Evolutionary conservation across 2,329 filamentous ascomycete species (phyloP), one percentile per base, ranked within the genome.

Genomic region (Calonectria pauciramosa): DNA sequence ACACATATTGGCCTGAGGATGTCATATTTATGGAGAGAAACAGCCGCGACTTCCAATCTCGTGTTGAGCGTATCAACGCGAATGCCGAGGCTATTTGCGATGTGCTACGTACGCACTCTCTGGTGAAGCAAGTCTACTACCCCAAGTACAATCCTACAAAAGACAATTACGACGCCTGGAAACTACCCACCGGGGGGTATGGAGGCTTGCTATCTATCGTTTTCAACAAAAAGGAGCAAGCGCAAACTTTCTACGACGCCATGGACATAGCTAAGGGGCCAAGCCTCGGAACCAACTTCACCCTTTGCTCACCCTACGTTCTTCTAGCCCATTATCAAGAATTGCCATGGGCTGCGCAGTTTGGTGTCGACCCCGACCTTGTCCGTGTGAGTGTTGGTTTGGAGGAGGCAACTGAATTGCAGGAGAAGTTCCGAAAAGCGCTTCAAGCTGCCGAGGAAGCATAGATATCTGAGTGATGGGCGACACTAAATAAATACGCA

Each of bases 261-360:
- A 87, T 99, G 20, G 92, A 97, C 76, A 97, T 96, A 1, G 93
- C 95, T 49, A 99, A 99, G 85, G 97, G 97, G 0, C 97, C 97
- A 0, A 98, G 96, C 85, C 88, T 99, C 65, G 97, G 97, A 2
- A 99, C 97, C 0, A 99, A 99, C 85, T 99, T 99, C 83, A 99
- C 97, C 0, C 88, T 99, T 47, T 94, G 94, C 72, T 98, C 94
- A 64, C 97, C 97, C 0, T 99, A 98, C 84, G 95, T 97, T 28
- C 88, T 99, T 41, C 86, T 99, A 38, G 97, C 97, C 6, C 97
- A 99, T 85, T 99, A 97, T 81, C 89, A 91, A 59, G 97, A 99
- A 87, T 85, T 99, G 52, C 93, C 96, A n/a, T 99, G 97, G 97
- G 95, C 94, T 54, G 92, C 90, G 32, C 88, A 93, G 74, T 96